Evolutionary conservation across 164 flowering plant species (phyloP), one percentile per base, ranked within the genome.

Genomic region (Liriodendron chinense): DNA sequence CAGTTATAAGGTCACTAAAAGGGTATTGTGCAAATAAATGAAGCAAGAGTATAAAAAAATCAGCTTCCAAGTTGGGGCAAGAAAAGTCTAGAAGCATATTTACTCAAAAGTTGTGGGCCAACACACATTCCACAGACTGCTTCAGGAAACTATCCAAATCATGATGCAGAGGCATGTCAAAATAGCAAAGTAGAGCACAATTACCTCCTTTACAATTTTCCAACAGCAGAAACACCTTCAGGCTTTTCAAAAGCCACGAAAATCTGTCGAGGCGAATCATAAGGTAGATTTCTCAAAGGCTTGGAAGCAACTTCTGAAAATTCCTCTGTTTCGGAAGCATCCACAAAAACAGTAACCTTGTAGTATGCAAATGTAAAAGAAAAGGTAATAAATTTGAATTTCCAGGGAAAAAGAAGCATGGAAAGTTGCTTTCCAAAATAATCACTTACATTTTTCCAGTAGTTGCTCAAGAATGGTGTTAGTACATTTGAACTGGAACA

Each of bases 271-370:
- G 99, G 98, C 56, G 97, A 82, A 86, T 96, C 97, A 78, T 91
- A 96, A 71, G 99, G 99, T 74, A 96, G 93, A n/a, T 94, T 91
- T 57, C 73, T 84, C 68, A 96, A 80, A 77, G 97, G 94, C 83
- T 87, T 96, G 14, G 90, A 78, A 69, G 83, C 89, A 57, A 87
- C 85, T 87, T 92, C 94, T 43, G 92, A 53, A 74, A 92, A 96
- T 69, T 89, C 97, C 82, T 94, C 99, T 23, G 98, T 97, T 76
- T 96, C 98, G 23, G 99, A 90, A 75, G 98, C 88, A 87, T 94
- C 98, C 70, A 96, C 97, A 71, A 87, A 59, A 65, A 96, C 97
- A 74, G 70, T 78, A 18, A 94, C 97, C 99, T 94, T 86, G 80
- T 22, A 80, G 69, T 34, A 80, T 22, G 74, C 21, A 77, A n/a